Conservation (phyloP, 192 early-diverging fungal species). For the Podila epicladia region DNA sequence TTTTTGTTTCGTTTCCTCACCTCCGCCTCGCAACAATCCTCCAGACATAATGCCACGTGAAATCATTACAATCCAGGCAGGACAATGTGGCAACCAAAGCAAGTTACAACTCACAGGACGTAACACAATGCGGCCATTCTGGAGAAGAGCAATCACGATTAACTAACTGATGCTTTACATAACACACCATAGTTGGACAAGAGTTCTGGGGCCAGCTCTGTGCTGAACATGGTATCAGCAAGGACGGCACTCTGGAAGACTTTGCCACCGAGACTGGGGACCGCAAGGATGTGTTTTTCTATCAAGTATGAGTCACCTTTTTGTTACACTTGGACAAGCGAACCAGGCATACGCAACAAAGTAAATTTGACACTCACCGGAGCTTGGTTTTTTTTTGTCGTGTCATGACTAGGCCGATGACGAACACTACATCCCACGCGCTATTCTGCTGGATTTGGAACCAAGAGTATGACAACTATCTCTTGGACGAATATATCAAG, state of each 20-base stretch:
- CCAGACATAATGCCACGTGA: conserved; percentile 79
- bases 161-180: no score
- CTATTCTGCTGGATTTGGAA: conserved; percentile 92
- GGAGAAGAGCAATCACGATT: not conserved
- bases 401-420: conserved; percentile 86
- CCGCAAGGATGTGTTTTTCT: conserved; percentile 98
- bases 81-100: conserved; percentile 99
- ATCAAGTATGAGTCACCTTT: conserved; percentile 71
- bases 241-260: conserved; percentile 93
- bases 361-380: not conserved
- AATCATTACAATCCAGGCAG: conserved; percentile 96
- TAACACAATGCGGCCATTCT: not conserved
- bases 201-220: conserved; percentile 97
- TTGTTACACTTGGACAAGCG: not conserved
- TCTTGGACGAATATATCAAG: no score
- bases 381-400: conserved; percentile 3
- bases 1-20: not conserved
- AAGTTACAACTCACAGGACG: conserved; percentile 3
- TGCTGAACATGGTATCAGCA: conserved; percentile 94
- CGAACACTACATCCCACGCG: conserved; percentile 97
- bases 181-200: conserved; percentile 75
- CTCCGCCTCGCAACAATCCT: no score
- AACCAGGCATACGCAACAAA: not conserved
- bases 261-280: conserved; percentile 90
- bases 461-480: conserved; percentile 72